phyloP scores from a whole-genome alignment of 176 grass and related monocot genomes.

The Aegilops umbellulata region DNA sequence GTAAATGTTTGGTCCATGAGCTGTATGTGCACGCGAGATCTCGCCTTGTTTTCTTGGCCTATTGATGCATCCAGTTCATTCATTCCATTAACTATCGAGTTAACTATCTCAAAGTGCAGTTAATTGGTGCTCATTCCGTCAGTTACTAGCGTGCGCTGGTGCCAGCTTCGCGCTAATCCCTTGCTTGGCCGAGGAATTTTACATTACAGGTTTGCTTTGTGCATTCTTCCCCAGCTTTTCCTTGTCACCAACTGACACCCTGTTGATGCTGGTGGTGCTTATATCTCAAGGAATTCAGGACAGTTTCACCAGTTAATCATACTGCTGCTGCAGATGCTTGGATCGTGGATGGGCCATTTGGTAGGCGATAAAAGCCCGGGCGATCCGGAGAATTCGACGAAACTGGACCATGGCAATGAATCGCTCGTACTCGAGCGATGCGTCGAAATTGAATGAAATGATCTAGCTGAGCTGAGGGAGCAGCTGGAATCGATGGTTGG shows the following conservation, averaged over 20 bases:
- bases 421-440: slow-evolving; percentile 17
- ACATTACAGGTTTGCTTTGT: slow-evolving; percentile 30
- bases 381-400: neutral
- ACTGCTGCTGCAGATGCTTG: neutral
- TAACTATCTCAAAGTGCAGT: neutral
- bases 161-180: slow-evolving; percentile 33
- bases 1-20: slow-evolving; percentile 24
- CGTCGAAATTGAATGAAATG: slow-evolving; percentile 36
- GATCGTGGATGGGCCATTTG: slow-evolving; percentile 33
- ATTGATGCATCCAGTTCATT: slow-evolving; percentile 30
- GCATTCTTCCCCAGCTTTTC: slow-evolving; percentile 32
- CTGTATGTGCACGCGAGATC: slow-evolving; percentile 35
- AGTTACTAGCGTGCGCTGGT: neutral
- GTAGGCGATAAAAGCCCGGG: slow-evolving; percentile 3
- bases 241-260: slow-evolving; percentile 23
- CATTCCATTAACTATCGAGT: neutral
- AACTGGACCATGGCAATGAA: slow-evolving; percentile 24
- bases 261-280: slow-evolving; percentile 26
- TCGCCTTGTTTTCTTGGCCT: neutral
- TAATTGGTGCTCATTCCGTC: slow-evolving; percentile 7
- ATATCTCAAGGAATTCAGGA: slow-evolving; percentile 21
- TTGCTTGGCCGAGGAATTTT: slow-evolving; percentile 34
- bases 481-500: slow-evolving; percentile 36
- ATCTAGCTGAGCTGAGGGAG: slow-evolving; percentile 4
- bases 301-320: neutral